A percentile compares a stretch with the other conserved stretches of the same genome.
These are phyloP conservation scores for Plasmodium chabaudi DNA, from an alignment of 169 alveolate species.

Conservation along the genomic window DNA sequence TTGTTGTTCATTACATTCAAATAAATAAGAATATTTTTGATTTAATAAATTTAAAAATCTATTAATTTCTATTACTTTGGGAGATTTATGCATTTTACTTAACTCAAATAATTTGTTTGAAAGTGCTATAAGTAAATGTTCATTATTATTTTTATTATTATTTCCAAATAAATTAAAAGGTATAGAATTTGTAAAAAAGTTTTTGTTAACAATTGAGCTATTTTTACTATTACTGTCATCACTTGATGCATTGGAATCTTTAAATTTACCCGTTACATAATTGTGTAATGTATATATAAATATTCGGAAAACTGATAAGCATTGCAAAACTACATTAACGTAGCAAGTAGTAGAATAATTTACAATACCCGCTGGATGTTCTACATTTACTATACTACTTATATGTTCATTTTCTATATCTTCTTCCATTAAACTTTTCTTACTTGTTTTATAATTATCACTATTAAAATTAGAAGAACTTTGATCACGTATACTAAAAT, in stretches of 20 bases:
- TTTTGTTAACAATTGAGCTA: conserved; percentile 57
- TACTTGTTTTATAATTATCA: not conserved
- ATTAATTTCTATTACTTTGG: conserved; percentile 37
- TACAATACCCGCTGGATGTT: conserved; percentile 68
- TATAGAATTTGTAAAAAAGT: conserved; percentile 62
- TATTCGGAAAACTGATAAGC: conserved; percentile 29
- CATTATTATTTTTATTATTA: conserved; percentile 70
- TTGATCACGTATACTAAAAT: conserved; percentile 21
- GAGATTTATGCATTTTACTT: conserved; percentile 61
- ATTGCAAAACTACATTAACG: conserved; percentile 59
- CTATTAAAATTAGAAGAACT: not conserved
- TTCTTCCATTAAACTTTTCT: conserved; percentile 33
- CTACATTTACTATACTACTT: conserved; percentile 14
- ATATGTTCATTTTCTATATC: conserved; percentile 5
- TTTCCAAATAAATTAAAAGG: conserved; percentile 71
- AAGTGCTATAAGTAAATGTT: conserved; percentile 20
- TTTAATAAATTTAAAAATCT: conserved; percentile 51
- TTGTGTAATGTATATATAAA: conserved; percentile 60
- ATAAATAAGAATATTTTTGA: conserved; percentile 57
- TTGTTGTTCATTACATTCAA: conserved; percentile 71
- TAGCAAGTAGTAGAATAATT: conserved; percentile 64
- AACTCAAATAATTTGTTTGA: conserved; percentile 50
- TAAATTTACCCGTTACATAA: conserved; percentile 51
- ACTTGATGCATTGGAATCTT: conserved; percentile 39
- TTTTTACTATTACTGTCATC: conserved; percentile 61